Conservation (phyloP, 2,329 filamentous ascomycete species). For the Ascochyta rabiei region DNA sequence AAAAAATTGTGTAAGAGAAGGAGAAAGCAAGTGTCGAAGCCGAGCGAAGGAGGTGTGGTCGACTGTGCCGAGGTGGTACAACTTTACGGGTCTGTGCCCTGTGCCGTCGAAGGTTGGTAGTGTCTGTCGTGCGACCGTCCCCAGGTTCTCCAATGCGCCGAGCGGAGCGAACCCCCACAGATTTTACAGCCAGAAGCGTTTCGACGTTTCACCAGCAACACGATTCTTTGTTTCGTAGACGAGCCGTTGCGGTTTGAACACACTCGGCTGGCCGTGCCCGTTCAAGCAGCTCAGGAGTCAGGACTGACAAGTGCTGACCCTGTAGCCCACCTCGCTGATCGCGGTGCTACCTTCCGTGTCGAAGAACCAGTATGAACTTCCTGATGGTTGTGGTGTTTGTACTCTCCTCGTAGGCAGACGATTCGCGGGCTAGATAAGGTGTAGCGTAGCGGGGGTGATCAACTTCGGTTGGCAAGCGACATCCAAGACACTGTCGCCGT, state of each 20-base stretch:
- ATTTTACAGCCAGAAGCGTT: background rate
- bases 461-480: constrained; percentile 35
- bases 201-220: constrained; percentile 3
- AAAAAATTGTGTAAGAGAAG: background rate
- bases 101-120: background rate
- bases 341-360: background rate
- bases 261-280: constrained; percentile 1
- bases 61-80: background rate
- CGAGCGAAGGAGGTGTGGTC: background rate
- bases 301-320: background rate
- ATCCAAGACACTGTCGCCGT: constrained; percentile 9
- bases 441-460: constrained; percentile 9
- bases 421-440: constrained; percentile 3
- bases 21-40: background rate
- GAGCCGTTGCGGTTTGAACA: constrained; percentile 10
- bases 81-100: background rate
- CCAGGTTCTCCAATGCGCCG: background rate
- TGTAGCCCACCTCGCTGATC: background rate
- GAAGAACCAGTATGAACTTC: background rate
- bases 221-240: constrained; percentile 1
- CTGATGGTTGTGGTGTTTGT: background rate
- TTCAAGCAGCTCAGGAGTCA: background rate
- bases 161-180: constrained; percentile 3
- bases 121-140: constrained; percentile 11
- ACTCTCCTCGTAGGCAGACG: constrained; percentile 1